Conservation (phyloP, 768 basidiomycete species). For the Lentinus brumalis region DNA sequence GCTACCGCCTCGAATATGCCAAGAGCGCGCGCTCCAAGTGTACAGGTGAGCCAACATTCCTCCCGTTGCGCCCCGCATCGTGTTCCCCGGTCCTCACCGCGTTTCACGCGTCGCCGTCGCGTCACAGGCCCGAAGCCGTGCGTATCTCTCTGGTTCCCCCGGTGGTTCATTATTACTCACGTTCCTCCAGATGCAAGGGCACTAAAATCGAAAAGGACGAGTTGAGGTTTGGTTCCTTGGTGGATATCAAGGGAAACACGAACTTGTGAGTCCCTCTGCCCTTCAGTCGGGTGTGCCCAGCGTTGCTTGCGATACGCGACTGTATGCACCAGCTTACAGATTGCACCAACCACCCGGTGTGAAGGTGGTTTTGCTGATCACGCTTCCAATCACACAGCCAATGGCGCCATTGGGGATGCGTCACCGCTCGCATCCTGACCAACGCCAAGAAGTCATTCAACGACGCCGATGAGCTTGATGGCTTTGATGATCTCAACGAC, state of each 20-base stretch:
- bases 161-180: conserved; percentile 22
- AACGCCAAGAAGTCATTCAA: conserved; percentile 70
- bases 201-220: conserved; percentile 71
- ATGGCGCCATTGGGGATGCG: conserved; percentile 94
- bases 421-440: conserved; percentile 63
- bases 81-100: conserved; percentile 24
- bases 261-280: conserved; percentile 52
- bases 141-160: conserved; percentile 11
- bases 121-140: conserved; percentile 72
- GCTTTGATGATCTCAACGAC: conserved; percentile 70
- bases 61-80: conserved; percentile 24
- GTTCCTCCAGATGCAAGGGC: conserved; percentile 43
- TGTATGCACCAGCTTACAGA: background rate
- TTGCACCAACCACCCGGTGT: too few relatives aligned
- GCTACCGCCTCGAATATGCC: conserved; percentile 83
- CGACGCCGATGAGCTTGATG: conserved; percentile 74
- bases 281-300: background rate
- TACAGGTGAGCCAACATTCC: conserved; percentile 57
- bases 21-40: conserved; percentile 69
- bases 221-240: conserved; percentile 71
- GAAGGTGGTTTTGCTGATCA: background rate
- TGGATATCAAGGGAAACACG: conserved; percentile 72
- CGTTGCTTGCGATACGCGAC: background rate
- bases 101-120: conserved; percentile 31
- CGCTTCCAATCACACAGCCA: conserved; percentile 40